Evolutionary conservation across 2,329 filamentous ascomycete genomes (phyloP), one percentile per base, ranked within the genome.

Genomic region (Juglanconis sp.): DNA sequence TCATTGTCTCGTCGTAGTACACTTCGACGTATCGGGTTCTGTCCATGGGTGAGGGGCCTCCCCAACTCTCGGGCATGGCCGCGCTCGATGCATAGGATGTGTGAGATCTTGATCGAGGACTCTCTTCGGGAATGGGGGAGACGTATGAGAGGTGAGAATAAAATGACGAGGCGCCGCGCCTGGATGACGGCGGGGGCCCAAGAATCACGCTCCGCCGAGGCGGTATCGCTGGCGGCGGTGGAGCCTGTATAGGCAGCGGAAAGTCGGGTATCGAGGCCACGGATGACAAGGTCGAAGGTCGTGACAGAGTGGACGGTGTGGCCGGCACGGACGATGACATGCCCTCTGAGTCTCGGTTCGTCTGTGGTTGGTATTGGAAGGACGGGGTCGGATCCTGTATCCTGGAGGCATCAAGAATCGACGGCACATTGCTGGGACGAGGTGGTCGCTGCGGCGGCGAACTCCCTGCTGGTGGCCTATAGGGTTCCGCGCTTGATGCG

Each of bases 91-190:
- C 89, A 68, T 85, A 88, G 0, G 89, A 91, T 34, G 79, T 79
- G 68, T 85, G 82, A 0, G 86, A 85, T 57, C 79, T 76, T 3
- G 80, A 76, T 31, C 81, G 77, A 0, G 83, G 80, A 64, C 81
- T 84, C 69, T 92, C 89, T 71, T 92, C 90, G 0, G 87, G 87
- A 56, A 93, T 92, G 0, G 90, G 89, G 0, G 89, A 89, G 32
- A 92, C 88, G 62, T 81, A 88, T 0, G 88, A 89, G 11, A 79
- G 74, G 64, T 81, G 83, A 3, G 87, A 89, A 67, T 89, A 87
- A 62, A 87, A 87, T 0, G 85, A 86, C 0, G 85, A 87, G 34
- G 79, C 81, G 1, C 85, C 85, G 65, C 85, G 77, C 66, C 86
- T 79, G 3, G 84, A 78, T 11, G 81, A 84, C 3, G 85, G 85